Base-by-base conservation (phyloP, 2,329 filamentous ascomycete species). In the Cladosporium colombiae region DNA sequence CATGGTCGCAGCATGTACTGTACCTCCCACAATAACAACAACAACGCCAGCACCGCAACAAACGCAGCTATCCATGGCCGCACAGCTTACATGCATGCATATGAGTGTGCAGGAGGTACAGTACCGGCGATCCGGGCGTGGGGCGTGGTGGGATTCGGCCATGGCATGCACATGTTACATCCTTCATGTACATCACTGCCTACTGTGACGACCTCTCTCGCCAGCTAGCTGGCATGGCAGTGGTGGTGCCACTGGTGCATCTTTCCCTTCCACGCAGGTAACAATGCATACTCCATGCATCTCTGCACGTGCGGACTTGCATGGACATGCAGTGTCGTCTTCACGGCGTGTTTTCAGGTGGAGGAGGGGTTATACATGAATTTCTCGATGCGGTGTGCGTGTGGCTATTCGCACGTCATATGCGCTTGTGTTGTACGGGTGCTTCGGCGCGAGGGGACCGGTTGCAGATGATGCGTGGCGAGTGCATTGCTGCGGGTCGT, bases 271-370 rank as follows among this genome's bases (percentile, higher is more conserved):
- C 50, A 53, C 27, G 50, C 50, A 53, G n/a, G 50, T 21, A 46
- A 40, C 7, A 18, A 31, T 40, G 37, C 37, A 10, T n/a, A 29
- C 27, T 29, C 27, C 27, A 29, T 29, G 29, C 14, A 8, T 13
- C n/a, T 44, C 27, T 53, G 50, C 50, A 53, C 50, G 27, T 29
- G 50, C 50, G 50, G 50, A 53, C 25, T 53, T 31, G 50, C 50
- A 31, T 27, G 50, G 50, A n/a, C 18, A 18, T 29, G 33, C 23
- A 31, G 23, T 27, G 49, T 18, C 13, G 13, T 52, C 49, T 52
- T 52, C 49, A 53, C 25, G 25, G 23, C 18, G 49, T 29, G 6
- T 29, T 29, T 29, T 29, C 27, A 29, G 27, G 27, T 29, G 27
- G 27, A 29, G 27, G 27, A 29, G 27, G 27, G 27, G 27, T 29